phyloP scores from a whole-genome alignment of 768 basidiomycete genomes.

The Psilocybe cubensis region DNA sequence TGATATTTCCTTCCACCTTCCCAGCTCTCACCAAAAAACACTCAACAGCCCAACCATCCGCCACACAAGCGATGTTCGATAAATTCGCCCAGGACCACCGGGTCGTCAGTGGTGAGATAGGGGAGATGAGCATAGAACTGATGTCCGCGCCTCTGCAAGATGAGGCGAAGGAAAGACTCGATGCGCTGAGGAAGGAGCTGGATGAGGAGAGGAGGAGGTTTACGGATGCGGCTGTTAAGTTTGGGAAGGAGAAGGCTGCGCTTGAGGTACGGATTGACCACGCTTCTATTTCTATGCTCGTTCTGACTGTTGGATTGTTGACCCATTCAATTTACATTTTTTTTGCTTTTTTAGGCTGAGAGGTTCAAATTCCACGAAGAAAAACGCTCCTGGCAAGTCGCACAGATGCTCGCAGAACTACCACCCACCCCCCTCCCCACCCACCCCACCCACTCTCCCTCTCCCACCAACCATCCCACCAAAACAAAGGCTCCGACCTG shows the following conservation, averaged over 20 bases:
- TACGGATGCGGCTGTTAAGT: constrained; percentile 61
- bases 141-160: constrained; percentile 57
- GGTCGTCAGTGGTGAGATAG: constrained; percentile 31
- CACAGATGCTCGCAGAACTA: constrained; percentile 61
- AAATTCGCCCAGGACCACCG: constrained; percentile 53
- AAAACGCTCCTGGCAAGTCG: constrained; percentile 72
- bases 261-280: too few species aligned
- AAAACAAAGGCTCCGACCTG: constrained; percentile 12
- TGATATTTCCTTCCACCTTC: constrained; percentile 6
- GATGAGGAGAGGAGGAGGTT: constrained; percentile 69
- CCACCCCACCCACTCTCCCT: constrained; percentile 27
- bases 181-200: constrained; percentile 55
- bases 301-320: background rate
- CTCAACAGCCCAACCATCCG: constrained; percentile 40
- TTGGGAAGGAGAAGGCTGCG: constrained; percentile 65
- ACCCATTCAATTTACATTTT: constrained; percentile 8
- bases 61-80: constrained; percentile 59
- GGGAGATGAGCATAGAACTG: constrained; percentile 55
- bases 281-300: too few species aligned
- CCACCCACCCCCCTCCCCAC: constrained; percentile 46
- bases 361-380: constrained; percentile 66
- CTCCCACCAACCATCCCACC: constrained; percentile 27
- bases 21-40: constrained; percentile 46
- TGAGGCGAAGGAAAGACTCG: constrained; percentile 56
- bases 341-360: constrained; percentile 53